Conservation (phyloP, 352 stramenopile genomes). For the Pythium aristosporum region DNA sequence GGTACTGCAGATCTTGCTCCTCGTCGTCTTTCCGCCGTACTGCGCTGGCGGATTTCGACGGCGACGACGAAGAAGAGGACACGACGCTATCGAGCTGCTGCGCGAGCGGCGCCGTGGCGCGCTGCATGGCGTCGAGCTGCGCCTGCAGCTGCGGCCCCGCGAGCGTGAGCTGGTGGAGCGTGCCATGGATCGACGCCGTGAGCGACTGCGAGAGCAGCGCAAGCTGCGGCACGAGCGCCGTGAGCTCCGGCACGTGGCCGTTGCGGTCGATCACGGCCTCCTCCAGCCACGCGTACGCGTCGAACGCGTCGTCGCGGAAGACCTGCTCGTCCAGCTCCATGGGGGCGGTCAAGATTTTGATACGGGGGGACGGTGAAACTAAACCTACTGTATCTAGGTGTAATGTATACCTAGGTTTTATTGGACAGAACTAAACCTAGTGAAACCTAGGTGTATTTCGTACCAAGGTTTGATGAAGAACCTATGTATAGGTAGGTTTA, state of each 20-base stretch:
- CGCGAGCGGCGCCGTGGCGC: conserved; percentile 38
- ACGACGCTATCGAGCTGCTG: conserved; percentile 41
- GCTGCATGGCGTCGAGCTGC: conserved; percentile 50
- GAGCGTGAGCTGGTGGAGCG: conserved; percentile 60
- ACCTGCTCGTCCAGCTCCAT: conserved; percentile 45
- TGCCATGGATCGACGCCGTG: conserved; percentile 48
- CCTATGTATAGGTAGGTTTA: neutral
- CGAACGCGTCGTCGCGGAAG: conserved; percentile 50
- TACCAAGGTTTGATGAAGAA: neutral
- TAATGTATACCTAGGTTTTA: neutral
- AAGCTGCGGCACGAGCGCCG: conserved; percentile 53
- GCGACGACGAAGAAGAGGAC: conserved; percentile 12
- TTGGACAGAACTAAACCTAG: conserved; percentile 8
- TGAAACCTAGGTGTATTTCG: neutral
- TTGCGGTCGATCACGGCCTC: conserved; percentile 45
- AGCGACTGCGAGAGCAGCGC: conserved; percentile 62
- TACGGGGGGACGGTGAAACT: too few species aligned
- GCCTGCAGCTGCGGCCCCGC: conserved; percentile 48
- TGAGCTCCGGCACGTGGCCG: conserved; percentile 32
- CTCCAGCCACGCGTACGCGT: conserved; percentile 74
- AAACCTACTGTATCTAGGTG: neutral
- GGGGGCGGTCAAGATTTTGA: neutral
- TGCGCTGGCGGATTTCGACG: neutral
- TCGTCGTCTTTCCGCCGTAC: conserved; percentile 23
- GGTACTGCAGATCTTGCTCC: conserved; percentile 46